Evolutionary conservation across 2,329 filamentous ascomycete species (phyloP), one percentile per base, ranked within the genome.

Genomic region (Colletotrichum acutatum): DNA sequence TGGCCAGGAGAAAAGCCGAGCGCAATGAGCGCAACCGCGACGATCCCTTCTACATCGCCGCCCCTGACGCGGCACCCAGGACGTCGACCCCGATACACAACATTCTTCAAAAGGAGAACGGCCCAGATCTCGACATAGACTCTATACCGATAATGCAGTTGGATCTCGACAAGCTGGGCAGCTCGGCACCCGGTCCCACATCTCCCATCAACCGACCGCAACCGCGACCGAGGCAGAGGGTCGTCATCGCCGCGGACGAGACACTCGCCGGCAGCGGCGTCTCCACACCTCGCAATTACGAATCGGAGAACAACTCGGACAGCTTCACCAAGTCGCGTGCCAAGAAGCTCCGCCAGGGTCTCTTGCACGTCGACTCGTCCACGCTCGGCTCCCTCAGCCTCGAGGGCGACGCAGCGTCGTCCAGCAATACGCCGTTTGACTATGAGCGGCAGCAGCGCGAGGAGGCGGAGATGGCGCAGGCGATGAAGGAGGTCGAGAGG

Each of bases 61-160:
- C 86, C 28, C 83, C 84, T 8, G 86, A 86, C 30, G 85, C 83
- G 54, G 83, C 84, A 0, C 90, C 90, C 4, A 90, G 90, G 42
- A 89, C 89, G 6, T 92, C 93, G 0, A 96, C 94, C 0, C 94
- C 94, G 0, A 91, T 97, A 62, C 93, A 96, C 78, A 93, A 90
- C 75, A 94, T 97, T 70, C 85, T 94, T 3, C 88, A 90, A 71
- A 91, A 88, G 71, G 91, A 90, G 70, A 95, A 96, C 79, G 92
- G 92, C 2, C 91, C 92, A 2, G 93, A 94, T 57, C 85, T 98
- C 9, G 96, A 99, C 79, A 92, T 99, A 56, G 97, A 99, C 82
- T 90, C 94, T 2, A 99, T 99, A 77, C 97, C 97, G 2, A 96
- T 99, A 78, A 97, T 99, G 91, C 92, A 97, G 80, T 88, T 99